Evolutionary conservation across 208 protist species (phyloP), one percentile per base, ranked within the genome.

Genomic region (Trypanosoma melophagium): DNA sequence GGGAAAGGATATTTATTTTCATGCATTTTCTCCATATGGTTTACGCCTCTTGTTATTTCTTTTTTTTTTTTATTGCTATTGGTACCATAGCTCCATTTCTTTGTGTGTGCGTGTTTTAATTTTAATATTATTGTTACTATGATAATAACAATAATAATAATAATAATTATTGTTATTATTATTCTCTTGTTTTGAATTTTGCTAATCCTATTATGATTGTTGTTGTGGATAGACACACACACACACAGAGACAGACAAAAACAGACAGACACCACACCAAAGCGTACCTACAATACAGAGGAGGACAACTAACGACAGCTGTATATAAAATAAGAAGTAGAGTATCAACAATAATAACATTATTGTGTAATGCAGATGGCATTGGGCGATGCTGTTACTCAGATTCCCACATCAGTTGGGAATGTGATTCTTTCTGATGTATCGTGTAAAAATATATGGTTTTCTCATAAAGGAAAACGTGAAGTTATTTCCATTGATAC

Each of bases 391-490:
- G 17, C 35, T 16, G 8, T 45, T 22, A 21, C 56, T 35, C 44
- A 7, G 5, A 50, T 65, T 22, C 64, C 58, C 2, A 50, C 53
- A n/a, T 25, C 12, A 1, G 74, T 75, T 22, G 38, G 55, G 7
- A 51, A 62, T 21, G n/a, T 25, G 16, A 79, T 79, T 52, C 31
- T 66, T 22, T 16, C 50, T 35, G 74, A 79, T 24, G 57, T 45
- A 13, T 53, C 60, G 13, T 66, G 60, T 50, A 24, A 50, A 16
- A 49, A 28, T 0, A 19, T 71, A 25, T 57, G 66, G 55, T 60
- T 71, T 57, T 71, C 3, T 44, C 9, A 10, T 9, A 21, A 17
- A 35, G 44, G 19, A 3, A 28, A 12, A 25, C 41, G 22, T 28
- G 66, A 71, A 55, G 16, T 19, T 4, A 51, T 71, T 40, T 45